Conservation (phyloP, 352 stramenopile species). For the Aphanomyces invadans region DNA sequence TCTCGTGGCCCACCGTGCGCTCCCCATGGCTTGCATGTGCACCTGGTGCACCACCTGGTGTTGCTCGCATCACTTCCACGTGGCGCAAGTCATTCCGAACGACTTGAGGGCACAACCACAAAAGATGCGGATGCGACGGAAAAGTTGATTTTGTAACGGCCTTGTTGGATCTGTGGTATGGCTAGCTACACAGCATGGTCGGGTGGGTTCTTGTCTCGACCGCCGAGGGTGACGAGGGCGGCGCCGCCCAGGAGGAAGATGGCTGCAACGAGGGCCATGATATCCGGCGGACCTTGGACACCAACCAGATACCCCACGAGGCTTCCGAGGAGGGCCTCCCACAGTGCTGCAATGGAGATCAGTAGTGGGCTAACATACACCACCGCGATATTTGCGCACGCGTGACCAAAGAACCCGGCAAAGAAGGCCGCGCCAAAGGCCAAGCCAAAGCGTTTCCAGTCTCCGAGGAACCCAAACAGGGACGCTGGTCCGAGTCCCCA, state of each 20-base stretch:
- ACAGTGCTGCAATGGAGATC: conserved; percentile 2
- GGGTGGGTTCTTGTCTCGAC: conserved; percentile 9
- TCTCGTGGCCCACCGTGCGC: not conserved
- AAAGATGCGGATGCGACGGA: not conserved
- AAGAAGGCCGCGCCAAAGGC: conserved; percentile 15
- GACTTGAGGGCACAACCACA: not conserved
- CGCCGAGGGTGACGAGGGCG: conserved; percentile 8
- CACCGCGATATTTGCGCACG: conserved; percentile 19
- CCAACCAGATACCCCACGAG: conserved; percentile 13
- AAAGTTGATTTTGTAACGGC: no score
- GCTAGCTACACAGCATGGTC: no score
- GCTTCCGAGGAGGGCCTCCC: conserved; percentile 13
- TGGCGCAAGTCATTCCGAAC: not conserved
- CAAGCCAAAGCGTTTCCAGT: conserved; percentile 9
- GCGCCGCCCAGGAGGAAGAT: conserved; percentile 10
- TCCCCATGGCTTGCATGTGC: no score
- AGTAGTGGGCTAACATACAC: conserved; percentile 17
- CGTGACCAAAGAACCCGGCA: conserved; percentile 13
- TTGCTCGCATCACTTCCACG: no score
- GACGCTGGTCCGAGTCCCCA: conserved; percentile 2
- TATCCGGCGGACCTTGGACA: conserved; percentile 16
- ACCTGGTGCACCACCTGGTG: no score
- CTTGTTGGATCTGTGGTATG: not conserved
- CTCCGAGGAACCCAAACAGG: conserved; percentile 16
- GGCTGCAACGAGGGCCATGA: not conserved